These are phyloP conservation scores for Telopea speciosissima DNA, from an alignment of 177 flowering plant species.

Conservation along the genomic window DNA sequence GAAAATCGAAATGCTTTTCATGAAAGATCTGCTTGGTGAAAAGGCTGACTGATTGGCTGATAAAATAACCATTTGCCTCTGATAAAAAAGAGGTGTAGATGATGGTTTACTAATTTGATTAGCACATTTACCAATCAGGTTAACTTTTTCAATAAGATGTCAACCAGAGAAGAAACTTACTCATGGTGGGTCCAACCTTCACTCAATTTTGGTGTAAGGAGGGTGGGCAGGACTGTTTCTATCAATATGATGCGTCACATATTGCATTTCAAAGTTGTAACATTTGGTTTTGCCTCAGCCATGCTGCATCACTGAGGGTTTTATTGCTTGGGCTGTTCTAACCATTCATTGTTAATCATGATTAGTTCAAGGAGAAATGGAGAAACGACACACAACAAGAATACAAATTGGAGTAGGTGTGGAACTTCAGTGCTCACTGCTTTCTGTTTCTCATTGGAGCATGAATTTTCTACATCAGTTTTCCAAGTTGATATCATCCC, in stretches of 20 bases:
- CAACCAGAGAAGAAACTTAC: not conserved
- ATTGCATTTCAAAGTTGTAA: not conserved
- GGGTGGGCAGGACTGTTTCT: not conserved
- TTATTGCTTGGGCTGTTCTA: not conserved
- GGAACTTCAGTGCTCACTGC: not conserved
- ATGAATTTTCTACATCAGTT: not conserved
- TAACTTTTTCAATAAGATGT: not conserved
- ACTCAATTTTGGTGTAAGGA: not conserved
- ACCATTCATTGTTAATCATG: not conserved
- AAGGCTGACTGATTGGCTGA: not conserved
- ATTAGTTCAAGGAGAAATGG: conserved; percentile 38
- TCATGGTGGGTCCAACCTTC: not conserved
- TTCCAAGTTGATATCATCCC: not conserved
- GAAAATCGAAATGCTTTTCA: no score
- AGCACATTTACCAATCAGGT: not conserved
- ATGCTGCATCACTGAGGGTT: not conserved
- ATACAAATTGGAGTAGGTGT: conserved; percentile 34
- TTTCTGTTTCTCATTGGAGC: not conserved
- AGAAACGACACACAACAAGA: conserved; percentile 18
- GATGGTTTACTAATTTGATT: not conserved
- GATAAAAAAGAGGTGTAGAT: not conserved
- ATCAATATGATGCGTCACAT: not conserved
- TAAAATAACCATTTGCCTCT: not conserved
- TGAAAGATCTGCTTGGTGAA: not conserved
- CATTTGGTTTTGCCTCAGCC: not conserved